Base-by-base conservation (phyloP, 1,284 basidiomycete species). In the Naganishia liquefaciens region DNA sequence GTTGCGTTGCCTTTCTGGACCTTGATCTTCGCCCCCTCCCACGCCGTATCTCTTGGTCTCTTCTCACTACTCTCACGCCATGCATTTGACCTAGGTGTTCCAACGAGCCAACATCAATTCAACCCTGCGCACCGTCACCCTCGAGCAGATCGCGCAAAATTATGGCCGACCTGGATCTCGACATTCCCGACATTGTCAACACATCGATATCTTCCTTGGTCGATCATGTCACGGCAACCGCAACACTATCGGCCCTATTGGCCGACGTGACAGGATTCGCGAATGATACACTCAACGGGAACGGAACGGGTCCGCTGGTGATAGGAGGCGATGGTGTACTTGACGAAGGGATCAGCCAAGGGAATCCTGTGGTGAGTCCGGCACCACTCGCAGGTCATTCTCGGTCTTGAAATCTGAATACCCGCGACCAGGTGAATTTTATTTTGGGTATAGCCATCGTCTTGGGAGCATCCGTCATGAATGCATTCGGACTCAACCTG, bases 361-460 rank as follows among this genome's bases (percentile, higher is more conserved):
- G 63, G n/a, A 65, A 61, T 30, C 64, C 64, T 0, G 55, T 58
- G n/a, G 63, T 57, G 21, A 44, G 60, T 49, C 55, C 9, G 6
- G n/a, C n/a, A 10, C 15, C 37, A n/a, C 30, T 17, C 10, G 25
- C 27, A 9, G 15, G 19, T 7, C n/a, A 23, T 21, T 49, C 2
- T 30, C 21, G 3, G 23, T 19, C 13, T 21, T 46, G 19, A 46
- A 13, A 25, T 52, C 13, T 30, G 23, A 39, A 6, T 19, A 5
- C 30, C 1, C 37, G 19, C 3, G 17, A 2, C 17, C 30, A 70
- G 69, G 58, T 68, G n/a, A 78, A 79, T 64, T 77, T 78, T 17
- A 68, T 80, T n/a, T 67, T 80, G n/a, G 79, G 79, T 25, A 71
- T 80, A 0, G 23, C 79, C 30, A 77, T 80, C 46, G 75, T 80